Conservation (phyloP, 1,284 basidiomycete species). For the Boletus austroedulis region DNA sequence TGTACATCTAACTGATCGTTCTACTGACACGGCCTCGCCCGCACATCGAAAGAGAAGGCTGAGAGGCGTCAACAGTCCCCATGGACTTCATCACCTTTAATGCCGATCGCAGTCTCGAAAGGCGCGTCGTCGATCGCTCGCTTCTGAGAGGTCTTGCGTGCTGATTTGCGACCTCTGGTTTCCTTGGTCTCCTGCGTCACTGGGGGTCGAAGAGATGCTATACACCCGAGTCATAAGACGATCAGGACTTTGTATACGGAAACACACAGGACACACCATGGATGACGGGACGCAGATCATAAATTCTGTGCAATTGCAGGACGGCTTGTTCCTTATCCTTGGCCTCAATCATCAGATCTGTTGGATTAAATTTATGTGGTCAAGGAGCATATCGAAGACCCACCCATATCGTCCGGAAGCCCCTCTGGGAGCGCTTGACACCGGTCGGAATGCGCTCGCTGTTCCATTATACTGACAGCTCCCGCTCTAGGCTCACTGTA, state of each 20-base stretch:
- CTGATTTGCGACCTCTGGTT: constrained; percentile 54
- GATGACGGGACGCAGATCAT: constrained; percentile 64
- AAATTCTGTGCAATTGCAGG: constrained; percentile 79
- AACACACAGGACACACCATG: constrained; percentile 44
- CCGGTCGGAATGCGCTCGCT: constrained; percentile 81
- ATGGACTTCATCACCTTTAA: not conserved
- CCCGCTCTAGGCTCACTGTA: constrained; percentile 78
- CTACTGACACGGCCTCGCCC: too few species aligned
- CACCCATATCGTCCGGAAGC: constrained; percentile 66
- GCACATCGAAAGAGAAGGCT: not conserved
- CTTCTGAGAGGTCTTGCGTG: constrained; percentile 30
- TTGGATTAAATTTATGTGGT: not conserved
- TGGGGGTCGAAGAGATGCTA: constrained; percentile 53
- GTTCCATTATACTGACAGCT: constrained; percentile 76
- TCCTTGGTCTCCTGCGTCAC: constrained; percentile 46
- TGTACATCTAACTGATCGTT: not conserved
- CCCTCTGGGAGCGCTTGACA: constrained; percentile 65
- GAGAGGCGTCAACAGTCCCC: not conserved
- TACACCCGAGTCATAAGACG: not conserved
- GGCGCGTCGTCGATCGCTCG: constrained; percentile 2
- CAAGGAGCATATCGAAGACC: constrained; percentile 10
- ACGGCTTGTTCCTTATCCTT: constrained; percentile 95
- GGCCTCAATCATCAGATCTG: constrained; percentile 91
- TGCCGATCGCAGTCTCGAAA: constrained; percentile 6
- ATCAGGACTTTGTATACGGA: not conserved